Evolutionary conservation across 2,329 filamentous ascomycete genomes (phyloP), one percentile per base, ranked within the genome.

Genomic region (Talaromyces albobiverticillius): DNA sequence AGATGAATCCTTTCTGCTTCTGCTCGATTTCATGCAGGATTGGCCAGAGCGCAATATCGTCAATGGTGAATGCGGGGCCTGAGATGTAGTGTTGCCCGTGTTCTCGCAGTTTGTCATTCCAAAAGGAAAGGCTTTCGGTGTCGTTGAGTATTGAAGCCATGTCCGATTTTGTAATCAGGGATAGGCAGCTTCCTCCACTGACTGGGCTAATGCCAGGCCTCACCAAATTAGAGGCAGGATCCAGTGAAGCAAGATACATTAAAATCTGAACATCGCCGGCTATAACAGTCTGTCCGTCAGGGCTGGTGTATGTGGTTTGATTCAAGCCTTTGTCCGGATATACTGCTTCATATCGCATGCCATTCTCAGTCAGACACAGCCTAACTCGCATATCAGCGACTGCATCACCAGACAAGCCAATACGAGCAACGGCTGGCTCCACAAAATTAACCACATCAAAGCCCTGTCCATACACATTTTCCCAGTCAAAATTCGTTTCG

Each of bases 371-470:
- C 31, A 76, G 56, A 25, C 60, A 66, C 6, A 76, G 54, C n/a
- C 65, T 61, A 7, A 74, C 70, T 2, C 70, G 67, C 11, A 75
- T 60, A 55, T 75, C 71, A 13, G 67, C 62, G 38, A 73, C 60
- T 1, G 60, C 45, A 50, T 74, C 67, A 8, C 64, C 62, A 42
- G 67, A 64, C 1, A 70, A 61, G 7, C 62, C 47, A n/a, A 76
- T 48, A 20, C 63, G 68, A 1, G 64, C 62, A 8, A 67, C 57
- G n/a, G 62, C 60, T 3, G 65, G 59, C 3, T 72, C 74, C 16
- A 74, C 67, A 62, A 78, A 77, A 55, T 79, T 78, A 49, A 79
- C 72, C 9, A 96, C 90, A 64, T 99, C 89, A 59, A 91, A 96
- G 0, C 94, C 94, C 0, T 65, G 61, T 0, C 91, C 92, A 64